phyloP scores from a whole-genome alignment of 73 alveolate species.

The Paraurostyla sp. region DNA sequence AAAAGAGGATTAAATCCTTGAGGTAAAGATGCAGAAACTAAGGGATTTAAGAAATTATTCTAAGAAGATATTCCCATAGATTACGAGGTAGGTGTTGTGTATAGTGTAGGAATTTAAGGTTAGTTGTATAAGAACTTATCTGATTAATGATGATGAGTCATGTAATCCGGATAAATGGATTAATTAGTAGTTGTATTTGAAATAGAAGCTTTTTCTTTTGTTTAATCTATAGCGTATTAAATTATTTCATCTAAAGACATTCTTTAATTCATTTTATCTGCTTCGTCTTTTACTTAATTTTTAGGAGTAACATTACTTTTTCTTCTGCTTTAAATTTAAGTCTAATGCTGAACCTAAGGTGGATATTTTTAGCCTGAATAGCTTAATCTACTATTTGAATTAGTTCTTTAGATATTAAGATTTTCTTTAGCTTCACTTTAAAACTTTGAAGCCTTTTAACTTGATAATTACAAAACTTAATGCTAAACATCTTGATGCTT shows the following conservation, averaged over 20 bases:
- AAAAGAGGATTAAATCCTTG: not conserved
- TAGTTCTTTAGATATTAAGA: not conserved
- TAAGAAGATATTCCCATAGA: not conserved
- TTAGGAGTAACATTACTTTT: not conserved
- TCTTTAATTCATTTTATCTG: not conserved
- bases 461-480: not conserved
- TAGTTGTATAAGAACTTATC: not conserved
- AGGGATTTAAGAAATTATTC: not conserved
- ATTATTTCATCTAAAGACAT: conserved; percentile 51
- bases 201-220: not conserved
- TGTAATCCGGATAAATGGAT: not conserved
- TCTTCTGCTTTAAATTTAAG: not conserved
- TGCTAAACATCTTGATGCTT: not conserved
- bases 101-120: not conserved
- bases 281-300: not conserved
- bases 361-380: not conserved
- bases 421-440: not conserved
- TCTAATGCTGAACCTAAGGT: not conserved
- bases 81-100: not conserved
- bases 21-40: not conserved
- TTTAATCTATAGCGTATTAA: conserved; percentile 27
- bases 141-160: not conserved
- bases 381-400: not conserved
- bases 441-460: not conserved
- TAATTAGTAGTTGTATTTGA: not conserved